phyloP scores from a whole-genome alignment of 1,139 yeast genomes.

The Pneumocystis carinii region DNA sequence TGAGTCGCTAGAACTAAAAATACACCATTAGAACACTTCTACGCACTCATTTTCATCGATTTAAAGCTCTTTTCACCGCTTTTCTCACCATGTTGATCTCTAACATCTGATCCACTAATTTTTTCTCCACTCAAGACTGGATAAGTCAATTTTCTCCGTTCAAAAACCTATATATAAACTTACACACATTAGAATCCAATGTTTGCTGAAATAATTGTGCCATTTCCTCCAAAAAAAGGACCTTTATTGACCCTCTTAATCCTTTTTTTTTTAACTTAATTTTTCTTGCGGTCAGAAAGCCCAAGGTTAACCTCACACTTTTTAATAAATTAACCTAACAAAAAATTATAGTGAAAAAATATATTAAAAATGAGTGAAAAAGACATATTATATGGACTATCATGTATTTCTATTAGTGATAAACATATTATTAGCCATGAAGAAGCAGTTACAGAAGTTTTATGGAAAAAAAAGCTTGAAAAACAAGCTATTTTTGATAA shows the following conservation, averaged over 20 bases:
- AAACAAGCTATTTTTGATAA: background rate
- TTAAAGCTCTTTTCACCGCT: background rate
- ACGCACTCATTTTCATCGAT: background rate
- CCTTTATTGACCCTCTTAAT: background rate
- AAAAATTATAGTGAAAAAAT: background rate
- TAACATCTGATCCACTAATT: constrained; percentile 86
- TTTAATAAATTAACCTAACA: background rate
- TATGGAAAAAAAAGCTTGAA: background rate
- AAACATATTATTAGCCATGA: background rate
- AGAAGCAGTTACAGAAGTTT: background rate
- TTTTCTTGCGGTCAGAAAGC: background rate
- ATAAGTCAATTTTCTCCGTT: background rate
- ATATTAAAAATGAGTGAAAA: background rate
- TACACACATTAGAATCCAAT: constrained; percentile 5
- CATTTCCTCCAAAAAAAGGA: background rate
- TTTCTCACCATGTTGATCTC: constrained; percentile 63
- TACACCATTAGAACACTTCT: background rate
- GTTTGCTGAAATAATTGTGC: constrained; percentile 1
- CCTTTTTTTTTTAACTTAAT: background rate
- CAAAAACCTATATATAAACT: background rate
- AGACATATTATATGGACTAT: background rate
- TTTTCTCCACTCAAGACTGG: constrained; percentile 84
- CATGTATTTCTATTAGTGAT: background rate
- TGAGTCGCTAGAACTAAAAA: constrained; percentile 65
- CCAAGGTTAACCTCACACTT: too few species aligned